Conservation (phyloP, 2,329 filamentous ascomycete species). For the Colletotrichum musae region DNA sequence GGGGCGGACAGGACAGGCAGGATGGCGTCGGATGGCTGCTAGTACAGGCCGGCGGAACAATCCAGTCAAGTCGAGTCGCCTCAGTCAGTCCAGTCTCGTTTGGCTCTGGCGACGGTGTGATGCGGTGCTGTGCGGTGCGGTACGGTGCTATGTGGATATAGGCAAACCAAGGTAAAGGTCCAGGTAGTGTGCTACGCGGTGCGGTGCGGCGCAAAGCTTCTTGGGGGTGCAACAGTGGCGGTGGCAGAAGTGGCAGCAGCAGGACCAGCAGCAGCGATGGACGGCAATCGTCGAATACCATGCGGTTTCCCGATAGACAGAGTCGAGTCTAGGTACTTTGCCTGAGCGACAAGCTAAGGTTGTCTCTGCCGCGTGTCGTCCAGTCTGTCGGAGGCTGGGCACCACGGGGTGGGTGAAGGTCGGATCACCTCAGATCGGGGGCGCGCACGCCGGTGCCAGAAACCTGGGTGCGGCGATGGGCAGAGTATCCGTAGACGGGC, state of each 20-base stretch:
- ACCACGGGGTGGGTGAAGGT: not conserved
- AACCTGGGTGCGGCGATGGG: too few relatives aligned
- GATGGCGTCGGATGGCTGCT: constrained; percentile 22
- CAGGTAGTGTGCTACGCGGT: too few relatives aligned
- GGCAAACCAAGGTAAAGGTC: not conserved
- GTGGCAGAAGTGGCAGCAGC: not conserved
- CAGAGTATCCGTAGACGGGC: too few relatives aligned
- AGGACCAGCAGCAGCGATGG: not conserved
- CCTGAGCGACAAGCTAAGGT: constrained; percentile 1
- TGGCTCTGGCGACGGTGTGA: too few relatives aligned
- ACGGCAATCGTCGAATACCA: not conserved
- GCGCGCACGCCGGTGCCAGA: not conserved
- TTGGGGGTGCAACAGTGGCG: not conserved
- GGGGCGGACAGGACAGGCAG: constrained; percentile 10
- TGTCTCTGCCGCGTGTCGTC: constrained; percentile 9
- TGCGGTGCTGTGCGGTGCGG: too few relatives aligned
- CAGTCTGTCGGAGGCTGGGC: constrained; percentile 2
- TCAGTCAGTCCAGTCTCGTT: not conserved
- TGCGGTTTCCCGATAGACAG: too few relatives aligned
- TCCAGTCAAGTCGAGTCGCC: not conserved
- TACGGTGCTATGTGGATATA: too few relatives aligned
- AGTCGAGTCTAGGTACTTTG: too few relatives aligned
- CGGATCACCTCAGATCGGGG: constrained; percentile 10
- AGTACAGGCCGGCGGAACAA: constrained; percentile 1
- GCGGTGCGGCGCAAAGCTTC: too few relatives aligned